Evolutionary conservation across 805 yeast genomes (phyloP).

Genomic region (Saccharomycopsis sp.): DNA sequence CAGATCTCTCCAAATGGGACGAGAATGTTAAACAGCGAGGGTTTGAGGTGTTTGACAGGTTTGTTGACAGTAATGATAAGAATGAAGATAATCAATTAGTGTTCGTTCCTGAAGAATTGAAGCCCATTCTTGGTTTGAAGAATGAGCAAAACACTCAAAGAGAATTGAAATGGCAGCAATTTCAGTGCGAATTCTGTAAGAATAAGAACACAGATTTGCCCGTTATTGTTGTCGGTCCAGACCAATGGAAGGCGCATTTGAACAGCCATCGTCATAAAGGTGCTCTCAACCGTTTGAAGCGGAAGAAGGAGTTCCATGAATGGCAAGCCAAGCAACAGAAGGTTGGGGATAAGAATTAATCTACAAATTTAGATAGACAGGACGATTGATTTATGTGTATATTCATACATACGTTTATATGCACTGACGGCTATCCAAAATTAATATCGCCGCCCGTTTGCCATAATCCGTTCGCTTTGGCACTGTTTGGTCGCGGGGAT

Average conservation of each 20-base stretch:
- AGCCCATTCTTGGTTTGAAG: background rate
- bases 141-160: background rate
- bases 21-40: slow-evolving; percentile 53
- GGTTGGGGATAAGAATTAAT: slow-evolving; percentile 24
- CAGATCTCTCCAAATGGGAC: slow-evolving; percentile 61
- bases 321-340: slow-evolving; percentile 26
- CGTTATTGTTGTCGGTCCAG: slow-evolving; percentile 65
- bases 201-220: slow-evolving; percentile 44
- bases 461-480: background rate
- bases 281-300: slow-evolving; percentile 40
- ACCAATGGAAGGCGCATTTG: slow-evolving; percentile 63
- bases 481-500: background rate
- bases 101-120: slow-evolving; percentile 6
- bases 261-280: slow-evolving; percentile 61
- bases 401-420: slow-evolving; percentile 7
- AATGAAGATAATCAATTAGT: background rate
- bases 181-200: slow-evolving; percentile 57
- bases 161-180: slow-evolving; percentile 54
- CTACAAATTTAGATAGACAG: background rate
- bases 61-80: slow-evolving; percentile 20
- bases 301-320: slow-evolving; percentile 49
- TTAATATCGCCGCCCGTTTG: background rate
- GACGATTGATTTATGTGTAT: too few relatives aligned
- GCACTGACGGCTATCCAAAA: slow-evolving; percentile 23
- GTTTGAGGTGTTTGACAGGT: slow-evolving; percentile 35